Evolutionary conservation across 129 eudicot species (phyloP).

Genomic region (Gnaphalium uliginosum): DNA sequence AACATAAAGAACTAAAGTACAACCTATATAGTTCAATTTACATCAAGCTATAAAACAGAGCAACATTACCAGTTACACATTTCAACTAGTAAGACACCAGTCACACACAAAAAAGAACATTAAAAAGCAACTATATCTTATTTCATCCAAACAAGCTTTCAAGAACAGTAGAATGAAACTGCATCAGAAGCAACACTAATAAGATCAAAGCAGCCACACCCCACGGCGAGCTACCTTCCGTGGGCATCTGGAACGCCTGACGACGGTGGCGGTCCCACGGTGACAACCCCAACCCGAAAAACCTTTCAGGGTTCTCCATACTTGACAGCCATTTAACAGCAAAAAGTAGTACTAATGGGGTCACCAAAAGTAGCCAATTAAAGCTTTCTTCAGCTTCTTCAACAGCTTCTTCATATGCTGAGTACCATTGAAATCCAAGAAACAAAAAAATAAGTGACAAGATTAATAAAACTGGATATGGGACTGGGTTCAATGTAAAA

Average conservation of each 20-base stretch:
- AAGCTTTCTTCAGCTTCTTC: conserved; percentile 66
- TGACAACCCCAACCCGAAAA: conserved; percentile 46
- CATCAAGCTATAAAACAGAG: conserved; percentile 19
- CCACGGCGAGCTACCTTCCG: conserved; percentile 80
- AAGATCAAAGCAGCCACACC: conserved; percentile 82
- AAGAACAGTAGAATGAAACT: conserved; percentile 68
- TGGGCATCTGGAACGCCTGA: conserved; percentile 30
- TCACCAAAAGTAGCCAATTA: conserved; percentile 68
- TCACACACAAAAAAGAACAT: not conserved
- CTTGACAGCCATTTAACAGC: conserved; percentile 67
- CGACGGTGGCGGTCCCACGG: conserved; percentile 55
- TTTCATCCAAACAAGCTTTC: conserved; percentile 58
- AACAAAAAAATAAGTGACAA: conserved; percentile 59
- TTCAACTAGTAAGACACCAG: no score
- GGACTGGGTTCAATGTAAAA: conserved; percentile 71
- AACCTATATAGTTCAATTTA: conserved; percentile 20
- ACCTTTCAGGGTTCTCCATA: conserved; percentile 50
- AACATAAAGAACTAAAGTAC: conserved; percentile 11
- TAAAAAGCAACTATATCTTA: not conserved
- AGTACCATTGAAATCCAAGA: conserved; percentile 74
- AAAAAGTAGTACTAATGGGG: conserved; percentile 62
- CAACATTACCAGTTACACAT: not conserved
- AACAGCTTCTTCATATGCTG: conserved; percentile 61
- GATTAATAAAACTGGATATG: conserved; percentile 77
- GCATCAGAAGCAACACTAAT: conserved; percentile 69